Evolutionary conservation across 192 early-diverging fungal species (phyloP), one percentile per base, ranked within the genome.

Genomic region (Rhizoclosmatium sp.): DNA sequence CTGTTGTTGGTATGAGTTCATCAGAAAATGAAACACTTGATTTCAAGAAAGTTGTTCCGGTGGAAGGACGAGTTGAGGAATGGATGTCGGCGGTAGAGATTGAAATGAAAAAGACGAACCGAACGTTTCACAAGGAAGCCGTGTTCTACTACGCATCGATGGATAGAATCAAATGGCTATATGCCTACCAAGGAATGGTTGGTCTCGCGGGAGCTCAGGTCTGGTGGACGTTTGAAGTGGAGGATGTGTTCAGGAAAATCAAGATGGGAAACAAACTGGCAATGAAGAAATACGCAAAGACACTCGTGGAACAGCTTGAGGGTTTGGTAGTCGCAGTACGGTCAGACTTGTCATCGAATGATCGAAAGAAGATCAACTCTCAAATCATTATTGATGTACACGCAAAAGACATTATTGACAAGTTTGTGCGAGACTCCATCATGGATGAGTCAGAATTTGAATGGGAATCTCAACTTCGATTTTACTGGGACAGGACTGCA

Each of bases 221-320:
- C 3, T 91, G 90, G 90, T 91, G 90, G 90, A 91, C 90, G 40
- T 91, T 89, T 88, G 90, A 91, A 66, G 90, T 90, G 0, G 89
- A 90, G 48, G 89, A 90, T 71, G 89, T 88, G 1, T 89, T 89
- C 68, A 66, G 76, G 9, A 89, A 89, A 65, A 89, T 89, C 80
- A 86, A 86, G 61, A 48, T 64, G n/a, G 88, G 88, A 47, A 87
- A 87, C 79, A 89, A 89, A 77, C 76, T 89, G 4, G 88, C 88
- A 0, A 89, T 89, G 88, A 89, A 89, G 66, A 78, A 80, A 58
- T 89, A 89, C 64, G 82, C 83, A 60, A 89, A 89, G 59, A 82
- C 82, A 12, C 75, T 90, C 0, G 86, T 81, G 7, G 87, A 90
- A n/a, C 87, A 89, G 62, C 81, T 91, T 2, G 87, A 89, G 41